phyloP scores from a whole-genome alignment of 768 basidiomycete genomes.

The Boletus sp. region DNA sequence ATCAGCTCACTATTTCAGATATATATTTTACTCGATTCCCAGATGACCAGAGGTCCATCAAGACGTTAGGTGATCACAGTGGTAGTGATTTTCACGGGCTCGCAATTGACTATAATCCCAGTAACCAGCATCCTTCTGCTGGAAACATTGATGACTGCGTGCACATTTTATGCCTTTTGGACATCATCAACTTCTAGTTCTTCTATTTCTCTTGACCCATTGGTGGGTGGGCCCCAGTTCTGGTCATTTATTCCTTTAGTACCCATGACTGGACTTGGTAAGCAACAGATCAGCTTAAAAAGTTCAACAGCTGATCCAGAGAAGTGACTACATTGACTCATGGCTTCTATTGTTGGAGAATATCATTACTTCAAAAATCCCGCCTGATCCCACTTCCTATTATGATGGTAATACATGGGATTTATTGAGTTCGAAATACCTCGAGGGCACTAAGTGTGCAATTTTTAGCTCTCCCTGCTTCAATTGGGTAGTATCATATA shows the following conservation, averaged over 20 bases:
- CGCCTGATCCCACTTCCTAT: constrained; percentile 5
- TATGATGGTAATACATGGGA: constrained; percentile 14
- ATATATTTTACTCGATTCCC: background rate
- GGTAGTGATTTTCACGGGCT: background rate
- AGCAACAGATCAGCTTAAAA: background rate
- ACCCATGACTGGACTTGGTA: background rate
- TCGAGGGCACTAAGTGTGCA: background rate
- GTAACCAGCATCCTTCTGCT: background rate
- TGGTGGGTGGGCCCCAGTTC: no score
- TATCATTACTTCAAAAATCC: constrained; percentile 4
- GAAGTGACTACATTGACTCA: constrained; percentile 4
- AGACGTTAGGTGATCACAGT: background rate
- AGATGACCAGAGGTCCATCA: background rate
- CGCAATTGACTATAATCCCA: background rate
- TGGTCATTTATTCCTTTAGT: background rate
- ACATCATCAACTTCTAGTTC: background rate
- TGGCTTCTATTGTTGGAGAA: constrained; percentile 24
- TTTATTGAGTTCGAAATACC: background rate
- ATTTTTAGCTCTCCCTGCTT: constrained; percentile 19
- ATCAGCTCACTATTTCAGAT: background rate
- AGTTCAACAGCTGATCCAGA: background rate
- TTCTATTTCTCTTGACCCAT: background rate
- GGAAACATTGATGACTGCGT: background rate
- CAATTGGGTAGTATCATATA: constrained; percentile 15
- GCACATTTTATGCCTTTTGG: background rate